Conservation (phyloP, 768 basidiomycete species). For the Podaxis sp. region DNA sequence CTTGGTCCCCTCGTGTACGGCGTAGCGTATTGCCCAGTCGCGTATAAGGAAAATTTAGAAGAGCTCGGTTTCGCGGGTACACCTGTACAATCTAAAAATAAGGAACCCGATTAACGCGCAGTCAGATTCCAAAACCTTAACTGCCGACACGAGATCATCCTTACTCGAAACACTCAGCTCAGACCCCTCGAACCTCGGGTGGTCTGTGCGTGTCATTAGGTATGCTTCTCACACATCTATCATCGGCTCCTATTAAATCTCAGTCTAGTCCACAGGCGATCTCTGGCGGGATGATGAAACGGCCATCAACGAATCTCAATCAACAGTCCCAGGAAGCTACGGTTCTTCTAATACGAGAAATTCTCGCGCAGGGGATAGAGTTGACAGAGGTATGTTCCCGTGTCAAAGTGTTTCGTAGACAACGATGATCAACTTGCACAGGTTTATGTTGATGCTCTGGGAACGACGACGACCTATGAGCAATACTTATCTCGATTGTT, state of each 20-base stretch:
- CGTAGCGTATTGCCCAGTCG: conserved; percentile 84
- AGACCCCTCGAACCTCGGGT: conserved; percentile 67
- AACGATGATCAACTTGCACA: conserved; percentile 23
- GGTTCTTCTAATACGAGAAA: conserved; percentile 78
- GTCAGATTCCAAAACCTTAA: conserved; percentile 90
- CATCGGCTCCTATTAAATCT: background rate
- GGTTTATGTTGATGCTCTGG: conserved; percentile 95
- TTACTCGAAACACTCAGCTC: conserved; percentile 66
- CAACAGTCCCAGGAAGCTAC: conserved; percentile 88
- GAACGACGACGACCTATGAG: conserved; percentile 82
- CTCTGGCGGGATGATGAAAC: conserved; percentile 84
- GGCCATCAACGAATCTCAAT: conserved; percentile 83
- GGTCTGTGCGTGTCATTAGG: conserved; percentile 81
- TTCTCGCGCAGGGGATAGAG: conserved; percentile 74
- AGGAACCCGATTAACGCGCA: background rate
- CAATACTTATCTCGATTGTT: conserved; percentile 76
- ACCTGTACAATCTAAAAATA: conserved; percentile 10
- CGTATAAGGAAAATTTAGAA: conserved; percentile 71
- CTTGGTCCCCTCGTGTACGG: conserved; percentile 96
- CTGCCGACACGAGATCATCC: conserved; percentile 58
- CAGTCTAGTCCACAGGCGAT: conserved; percentile 78
- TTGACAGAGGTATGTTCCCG: conserved; percentile 60
- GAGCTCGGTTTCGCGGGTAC: conserved; percentile 87
- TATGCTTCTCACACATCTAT: conserved; percentile 17
- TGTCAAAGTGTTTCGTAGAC: background rate